phyloP scores from a whole-genome alignment of 2,329 filamentous ascomycete genomes.

The Elsinoe perseae region DNA sequence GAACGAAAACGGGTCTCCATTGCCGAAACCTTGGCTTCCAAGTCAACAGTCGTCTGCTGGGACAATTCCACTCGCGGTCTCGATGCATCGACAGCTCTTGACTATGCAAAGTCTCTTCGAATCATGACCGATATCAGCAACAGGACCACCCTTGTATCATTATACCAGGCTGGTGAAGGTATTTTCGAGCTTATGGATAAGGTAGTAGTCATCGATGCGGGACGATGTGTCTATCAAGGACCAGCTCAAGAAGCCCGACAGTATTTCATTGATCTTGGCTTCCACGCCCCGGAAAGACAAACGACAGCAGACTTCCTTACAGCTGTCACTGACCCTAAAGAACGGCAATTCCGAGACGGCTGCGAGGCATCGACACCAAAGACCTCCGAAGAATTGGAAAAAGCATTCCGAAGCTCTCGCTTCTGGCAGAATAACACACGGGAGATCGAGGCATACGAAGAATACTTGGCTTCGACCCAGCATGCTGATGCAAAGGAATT shows the following conservation, averaged over 20 bases:
- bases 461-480: conserved; percentile 48
- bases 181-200: conserved; percentile 73
- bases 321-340: conserved; percentile 63
- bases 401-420: conserved; percentile 56
- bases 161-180: conserved; percentile 63
- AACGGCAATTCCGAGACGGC: conserved; percentile 59
- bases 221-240: conserved; percentile 61
- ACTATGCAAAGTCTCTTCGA: conserved; percentile 68
- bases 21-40: conserved; percentile 66
- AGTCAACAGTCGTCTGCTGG: conserved; percentile 67
- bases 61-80: conserved; percentile 76
- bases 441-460: conserved; percentile 56
- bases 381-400: conserved; percentile 60
- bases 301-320: conserved; percentile 75
- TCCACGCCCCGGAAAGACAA: conserved; percentile 51
- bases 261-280: conserved; percentile 61
- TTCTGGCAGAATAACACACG: conserved; percentile 53
- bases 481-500: conserved; percentile 58
- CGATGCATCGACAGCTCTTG: conserved; percentile 69
- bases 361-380: conserved; percentile 61
- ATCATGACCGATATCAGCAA: conserved; percentile 73
- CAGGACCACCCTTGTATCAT: conserved; percentile 60
- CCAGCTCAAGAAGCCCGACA: conserved; percentile 52
- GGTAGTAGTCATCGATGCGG: conserved; percentile 67
- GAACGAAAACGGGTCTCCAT: conserved; percentile 76